Conservation (phyloP, 1,284 basidiomycete species). For the Lentinula novae-zelandiae region DNA sequence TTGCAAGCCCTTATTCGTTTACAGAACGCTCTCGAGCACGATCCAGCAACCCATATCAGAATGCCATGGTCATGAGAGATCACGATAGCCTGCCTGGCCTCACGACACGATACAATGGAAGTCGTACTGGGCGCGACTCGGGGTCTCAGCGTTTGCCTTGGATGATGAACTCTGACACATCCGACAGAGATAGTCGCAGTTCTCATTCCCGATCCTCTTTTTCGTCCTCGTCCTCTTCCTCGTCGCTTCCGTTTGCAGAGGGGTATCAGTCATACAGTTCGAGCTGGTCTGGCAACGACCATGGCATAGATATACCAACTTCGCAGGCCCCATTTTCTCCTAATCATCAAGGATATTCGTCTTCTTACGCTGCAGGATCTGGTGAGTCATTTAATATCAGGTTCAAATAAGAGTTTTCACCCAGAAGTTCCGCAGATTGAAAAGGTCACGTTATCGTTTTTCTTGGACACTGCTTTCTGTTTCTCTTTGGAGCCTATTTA, state of each 20-base stretch:
- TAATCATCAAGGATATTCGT: not conserved
- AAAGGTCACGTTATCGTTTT: not conserved
- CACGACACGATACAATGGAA: slow-evolving; percentile 1
- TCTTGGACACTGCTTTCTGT: not conserved
- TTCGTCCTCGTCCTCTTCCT: not conserved
- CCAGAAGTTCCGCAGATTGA: not conserved
- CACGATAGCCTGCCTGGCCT: slow-evolving; percentile 7
- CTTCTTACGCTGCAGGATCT: slow-evolving; percentile 7
- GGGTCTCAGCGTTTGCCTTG: slow-evolving; percentile 18
- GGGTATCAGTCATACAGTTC: slow-evolving; percentile 10
- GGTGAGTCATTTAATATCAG: not conserved
- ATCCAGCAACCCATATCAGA: slow-evolving; percentile 31
- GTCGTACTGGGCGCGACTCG: slow-evolving; percentile 11
- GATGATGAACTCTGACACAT: slow-evolving; percentile 27
- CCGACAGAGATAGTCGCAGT: slow-evolving; percentile 23
- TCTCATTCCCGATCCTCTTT: not conserved
- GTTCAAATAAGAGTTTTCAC: not conserved
- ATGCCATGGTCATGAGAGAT: slow-evolving; percentile 19
- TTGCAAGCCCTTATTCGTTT: slow-evolving; percentile 24
- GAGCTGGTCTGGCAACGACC: slow-evolving; percentile 5
- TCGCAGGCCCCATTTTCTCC: slow-evolving; percentile 2
- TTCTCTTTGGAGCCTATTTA: not conserved
- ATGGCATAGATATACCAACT: not conserved
- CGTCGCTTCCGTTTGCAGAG: not conserved
- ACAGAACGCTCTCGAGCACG: slow-evolving; percentile 35